A percentile compares a stretch with the other conserved stretches of the same genome.
Evolutionary conservation across 2,329 filamentous ascomycete genomes (phyloP).

Genomic region (Aspergillus clavatus): DNA sequence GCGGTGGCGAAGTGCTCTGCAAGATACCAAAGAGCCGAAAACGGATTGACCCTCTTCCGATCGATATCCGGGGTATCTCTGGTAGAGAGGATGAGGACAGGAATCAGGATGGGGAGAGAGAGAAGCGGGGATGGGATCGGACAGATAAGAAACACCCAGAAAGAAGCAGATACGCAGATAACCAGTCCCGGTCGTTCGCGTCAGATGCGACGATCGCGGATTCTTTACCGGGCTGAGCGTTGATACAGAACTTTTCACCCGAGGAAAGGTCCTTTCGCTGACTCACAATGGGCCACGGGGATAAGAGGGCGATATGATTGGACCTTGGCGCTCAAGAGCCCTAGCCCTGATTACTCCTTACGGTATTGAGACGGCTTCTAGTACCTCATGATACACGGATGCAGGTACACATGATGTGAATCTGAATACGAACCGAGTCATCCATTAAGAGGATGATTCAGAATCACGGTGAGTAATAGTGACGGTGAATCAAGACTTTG

Average conservation of each 20-base stretch:
- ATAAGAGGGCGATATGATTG: conserved; percentile 15
- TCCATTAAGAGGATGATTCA: not conserved
- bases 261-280: not conserved
- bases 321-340: conserved; percentile 10
- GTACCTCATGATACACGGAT: too few relatives aligned
- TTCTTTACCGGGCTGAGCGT: conserved; percentile 9
- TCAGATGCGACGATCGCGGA: conserved; percentile 1
- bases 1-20: not conserved
- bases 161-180: conserved; percentile 1
- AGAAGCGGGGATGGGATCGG: conserved; percentile 4
- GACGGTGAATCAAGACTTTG: not conserved
- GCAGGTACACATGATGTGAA: not conserved
- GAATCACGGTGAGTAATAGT: not conserved
- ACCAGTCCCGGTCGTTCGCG: conserved; percentile 5
- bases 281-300: conserved; percentile 18
- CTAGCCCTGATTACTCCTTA: conserved; percentile 16
- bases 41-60: too few relatives aligned
- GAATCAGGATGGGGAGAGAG: too few relatives aligned
- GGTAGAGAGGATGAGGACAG: not conserved
- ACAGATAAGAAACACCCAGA: conserved; percentile 10
- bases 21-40: too few relatives aligned
- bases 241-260: conserved; percentile 9
- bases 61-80: too few relatives aligned
- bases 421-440: not conserved
- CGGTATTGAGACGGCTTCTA: not conserved